Conservation (phyloP, 2,329 filamentous ascomycete species). For the Venturia asperata region DNA sequence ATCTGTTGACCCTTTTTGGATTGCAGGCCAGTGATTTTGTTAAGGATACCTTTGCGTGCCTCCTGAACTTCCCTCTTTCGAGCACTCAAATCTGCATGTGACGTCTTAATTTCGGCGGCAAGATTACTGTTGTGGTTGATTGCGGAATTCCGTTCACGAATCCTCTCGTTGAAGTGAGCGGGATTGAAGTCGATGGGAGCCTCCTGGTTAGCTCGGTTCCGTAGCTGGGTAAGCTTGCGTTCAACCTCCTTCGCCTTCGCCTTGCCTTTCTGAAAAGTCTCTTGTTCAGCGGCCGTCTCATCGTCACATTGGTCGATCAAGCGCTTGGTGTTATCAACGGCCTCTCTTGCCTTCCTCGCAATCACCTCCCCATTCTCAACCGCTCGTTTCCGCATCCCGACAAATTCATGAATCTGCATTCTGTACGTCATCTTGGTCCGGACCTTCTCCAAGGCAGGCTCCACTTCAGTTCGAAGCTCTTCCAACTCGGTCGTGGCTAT, state of each 20-base stretch:
- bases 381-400: slow-evolving; percentile 25
- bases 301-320: slow-evolving; percentile 32
- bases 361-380: slow-evolving; percentile 47
- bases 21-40: slow-evolving; percentile 50
- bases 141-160: slow-evolving; percentile 45
- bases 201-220: not conserved
- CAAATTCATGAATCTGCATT: slow-evolving; percentile 48
- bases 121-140: slow-evolving; percentile 29
- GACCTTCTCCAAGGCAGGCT: slow-evolving; percentile 63
- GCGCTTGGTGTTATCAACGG: slow-evolving; percentile 28
- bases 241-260: not conserved
- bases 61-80: slow-evolving; percentile 33
- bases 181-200: slow-evolving; percentile 49
- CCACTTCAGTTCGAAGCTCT: slow-evolving; percentile 53
- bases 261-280: not conserved
- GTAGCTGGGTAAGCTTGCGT: not conserved
- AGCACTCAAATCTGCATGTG: slow-evolving; percentile 35
- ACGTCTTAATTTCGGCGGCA: slow-evolving; percentile 32
- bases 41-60: slow-evolving; percentile 20
- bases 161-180: slow-evolving; percentile 62
- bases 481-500: slow-evolving; percentile 51
- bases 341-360: slow-evolving; percentile 28
- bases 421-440: slow-evolving; percentile 64
- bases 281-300: slow-evolving; percentile 31
- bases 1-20: slow-evolving; percentile 70